Conservation (phyloP, 768 basidiomycete genomes). For the Termitomyces sp. region DNA sequence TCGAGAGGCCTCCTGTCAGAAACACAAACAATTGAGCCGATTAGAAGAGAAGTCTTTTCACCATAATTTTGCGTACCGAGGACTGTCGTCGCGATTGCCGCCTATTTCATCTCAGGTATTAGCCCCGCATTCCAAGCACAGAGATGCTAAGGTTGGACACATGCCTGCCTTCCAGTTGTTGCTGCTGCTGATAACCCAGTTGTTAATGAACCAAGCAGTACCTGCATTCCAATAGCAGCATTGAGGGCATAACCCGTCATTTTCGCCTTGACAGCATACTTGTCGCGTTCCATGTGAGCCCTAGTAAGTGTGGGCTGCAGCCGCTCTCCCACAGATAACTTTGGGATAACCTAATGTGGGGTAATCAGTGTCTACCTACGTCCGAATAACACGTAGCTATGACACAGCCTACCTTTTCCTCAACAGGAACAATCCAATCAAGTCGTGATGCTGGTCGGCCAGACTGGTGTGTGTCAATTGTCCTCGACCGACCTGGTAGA, state of each 20-base stretch:
- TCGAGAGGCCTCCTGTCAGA: slow-evolving; percentile 51
- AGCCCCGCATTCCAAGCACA: background rate
- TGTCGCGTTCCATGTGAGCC: slow-evolving; percentile 40
- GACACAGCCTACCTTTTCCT: slow-evolving; percentile 1
- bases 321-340: slow-evolving; percentile 43
- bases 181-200: slow-evolving; percentile 55
- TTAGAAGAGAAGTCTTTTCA: background rate
- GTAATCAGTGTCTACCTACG: background rate
- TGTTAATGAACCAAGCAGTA: slow-evolving; percentile 60
- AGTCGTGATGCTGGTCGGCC: slow-evolving; percentile 22
- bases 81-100: slow-evolving; percentile 29
- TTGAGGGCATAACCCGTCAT: slow-evolving; percentile 32
- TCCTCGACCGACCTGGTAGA: slow-evolving; percentile 6
- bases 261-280: slow-evolving; percentile 41
- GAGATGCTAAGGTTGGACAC: slow-evolving; percentile 9
- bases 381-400: background rate
- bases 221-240: slow-evolving; percentile 56
- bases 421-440: slow-evolving; percentile 34
- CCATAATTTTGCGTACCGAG: slow-evolving; percentile 23
- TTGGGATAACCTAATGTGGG: slow-evolving; percentile 12
- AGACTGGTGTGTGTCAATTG: slow-evolving; percentile 12
- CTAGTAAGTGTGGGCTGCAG: slow-evolving; percentile 46
- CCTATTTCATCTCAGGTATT: slow-evolving; percentile 15
- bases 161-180: slow-evolving; percentile 32
- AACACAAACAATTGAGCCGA: background rate